phyloP scores from a whole-genome alignment of 202 grass and related monocot species.

The Schoenoplectus tabernaemontani region DNA sequence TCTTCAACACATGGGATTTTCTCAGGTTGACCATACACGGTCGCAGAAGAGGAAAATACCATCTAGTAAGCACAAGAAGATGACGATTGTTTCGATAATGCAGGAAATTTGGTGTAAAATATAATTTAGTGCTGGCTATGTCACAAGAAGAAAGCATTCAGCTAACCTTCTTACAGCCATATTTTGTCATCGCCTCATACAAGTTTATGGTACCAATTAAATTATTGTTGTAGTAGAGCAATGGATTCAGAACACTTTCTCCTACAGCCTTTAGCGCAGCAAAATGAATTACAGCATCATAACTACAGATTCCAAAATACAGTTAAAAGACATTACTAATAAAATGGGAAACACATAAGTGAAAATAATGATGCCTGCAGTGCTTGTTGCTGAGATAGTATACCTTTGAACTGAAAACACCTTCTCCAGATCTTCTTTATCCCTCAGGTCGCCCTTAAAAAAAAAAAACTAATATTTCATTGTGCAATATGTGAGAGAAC shows the following conservation, averaged over 20 bases:
- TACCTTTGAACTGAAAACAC: too few relatives aligned
- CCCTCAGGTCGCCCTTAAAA: too few relatives aligned
- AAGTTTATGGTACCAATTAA: constrained; percentile 31
- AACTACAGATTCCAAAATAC: too few relatives aligned
- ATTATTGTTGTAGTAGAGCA: constrained; percentile 31
- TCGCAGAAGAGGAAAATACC: constrained; percentile 40
- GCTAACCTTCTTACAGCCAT: constrained; percentile 33
- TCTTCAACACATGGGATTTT: constrained; percentile 33
- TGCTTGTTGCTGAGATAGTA: too few relatives aligned
- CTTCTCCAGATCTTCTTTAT: too few relatives aligned
- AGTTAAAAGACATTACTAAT: too few relatives aligned
- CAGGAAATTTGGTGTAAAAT: neutral
- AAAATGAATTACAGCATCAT: constrained; percentile 37
- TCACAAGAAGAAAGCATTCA: constrained; percentile 6
- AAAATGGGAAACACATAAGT: too few relatives aligned
- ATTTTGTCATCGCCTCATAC: constrained; percentile 28
- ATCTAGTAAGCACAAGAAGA: constrained; percentile 10
- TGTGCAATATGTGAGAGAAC: too few relatives aligned
- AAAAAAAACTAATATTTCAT: too few relatives aligned
- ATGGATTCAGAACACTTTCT: constrained; percentile 29
- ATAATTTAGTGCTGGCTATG: neutral
- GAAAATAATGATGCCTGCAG: too few relatives aligned
- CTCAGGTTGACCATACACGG: constrained; percentile 39
- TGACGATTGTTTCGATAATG: neutral
- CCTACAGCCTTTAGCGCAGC: constrained; percentile 35